A percentile compares a stretch with the other conserved stretches of the same genome.
phyloP scores from a whole-genome alignment of 305 asterid genomes.

The Petunia hybrid region DNA sequence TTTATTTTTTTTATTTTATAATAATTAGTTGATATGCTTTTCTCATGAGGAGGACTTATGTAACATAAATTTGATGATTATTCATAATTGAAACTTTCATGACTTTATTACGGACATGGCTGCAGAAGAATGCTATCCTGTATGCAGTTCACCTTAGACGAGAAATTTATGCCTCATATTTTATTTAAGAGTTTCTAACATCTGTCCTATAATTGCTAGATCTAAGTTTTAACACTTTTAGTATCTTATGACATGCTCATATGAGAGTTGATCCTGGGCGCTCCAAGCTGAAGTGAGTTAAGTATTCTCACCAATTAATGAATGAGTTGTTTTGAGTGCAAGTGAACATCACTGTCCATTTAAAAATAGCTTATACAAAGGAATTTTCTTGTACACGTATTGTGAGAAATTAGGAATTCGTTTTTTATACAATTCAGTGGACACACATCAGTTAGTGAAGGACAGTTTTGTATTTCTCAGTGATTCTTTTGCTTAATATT shows the following conservation, averaged over 20 bases:
- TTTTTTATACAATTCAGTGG: background rate
- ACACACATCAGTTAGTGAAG: background rate
- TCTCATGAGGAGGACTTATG: background rate
- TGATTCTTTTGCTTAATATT: slow-evolving; percentile 18
- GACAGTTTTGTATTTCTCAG: background rate
- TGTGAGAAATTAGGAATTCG: slow-evolving; percentile 16
- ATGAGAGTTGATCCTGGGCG: background rate
- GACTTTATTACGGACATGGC: background rate
- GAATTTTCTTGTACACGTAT: background rate
- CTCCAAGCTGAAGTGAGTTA: background rate
- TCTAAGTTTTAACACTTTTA: background rate
- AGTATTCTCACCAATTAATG: background rate
- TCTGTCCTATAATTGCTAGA: slow-evolving; percentile 9
- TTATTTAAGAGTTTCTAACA: slow-evolving; percentile 11
- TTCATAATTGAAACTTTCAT: background rate
- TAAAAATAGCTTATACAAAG: background rate
- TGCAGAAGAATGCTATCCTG: background rate
- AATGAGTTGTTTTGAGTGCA: slow-evolving; percentile 24
- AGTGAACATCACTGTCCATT: background rate
- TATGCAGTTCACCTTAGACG: background rate
- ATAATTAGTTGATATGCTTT: background rate
- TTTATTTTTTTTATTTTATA: background rate
- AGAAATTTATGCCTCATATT: background rate
- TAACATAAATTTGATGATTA: background rate
- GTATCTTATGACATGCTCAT: background rate